Evolutionary conservation across 352 stramenopile genomes (phyloP).

Genomic region (Aphanomyces stellatus): DNA sequence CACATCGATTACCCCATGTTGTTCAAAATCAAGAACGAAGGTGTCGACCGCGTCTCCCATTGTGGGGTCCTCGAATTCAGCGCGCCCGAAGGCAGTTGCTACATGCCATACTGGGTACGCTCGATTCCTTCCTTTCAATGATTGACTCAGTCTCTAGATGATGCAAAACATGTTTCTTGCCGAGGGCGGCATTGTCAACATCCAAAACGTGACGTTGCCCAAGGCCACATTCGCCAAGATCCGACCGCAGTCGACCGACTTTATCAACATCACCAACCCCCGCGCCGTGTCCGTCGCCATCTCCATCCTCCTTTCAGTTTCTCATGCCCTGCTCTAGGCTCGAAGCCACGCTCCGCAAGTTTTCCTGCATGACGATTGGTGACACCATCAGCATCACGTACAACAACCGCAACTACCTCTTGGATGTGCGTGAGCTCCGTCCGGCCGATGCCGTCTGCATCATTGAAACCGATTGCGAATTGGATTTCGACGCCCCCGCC

Average conservation of each 20-base stretch:
- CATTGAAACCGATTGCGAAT: slow-evolving; percentile 99
- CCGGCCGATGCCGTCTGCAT: slow-evolving; percentile 95
- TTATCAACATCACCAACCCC: slow-evolving; percentile 98
- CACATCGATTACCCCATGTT: slow-evolving; percentile 99
- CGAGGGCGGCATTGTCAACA: slow-evolving; percentile 90
- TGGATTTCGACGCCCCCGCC: slow-evolving; percentile 97
- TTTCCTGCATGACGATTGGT: slow-evolving; percentile 97
- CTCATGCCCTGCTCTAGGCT: slow-evolving; percentile 31
- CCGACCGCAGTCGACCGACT: slow-evolving; percentile 97
- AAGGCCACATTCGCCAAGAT: slow-evolving; percentile 99
- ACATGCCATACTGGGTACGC: slow-evolving; percentile 97
- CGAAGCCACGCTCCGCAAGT: slow-evolving; percentile 74
- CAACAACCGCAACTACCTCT: slow-evolving; percentile 98
- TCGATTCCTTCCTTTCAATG: not conserved
- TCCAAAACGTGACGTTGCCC: slow-evolving; percentile 93
- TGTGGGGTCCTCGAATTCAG: slow-evolving; percentile 99
- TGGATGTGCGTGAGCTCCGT: slow-evolving; percentile 96
- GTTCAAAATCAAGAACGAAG: slow-evolving; percentile 92
- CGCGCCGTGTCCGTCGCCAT: slow-evolving; percentile 90
- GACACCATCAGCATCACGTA: slow-evolving; percentile 98
- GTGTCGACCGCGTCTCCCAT: slow-evolving; percentile 87
- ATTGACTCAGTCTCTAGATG: slow-evolving; percentile 65
- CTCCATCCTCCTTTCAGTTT: not conserved
- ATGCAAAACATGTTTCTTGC: slow-evolving; percentile 98
- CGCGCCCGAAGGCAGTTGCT: slow-evolving; percentile 95